A percentile compares a stretch with the other conserved stretches of the same genome.
phyloP scores from a whole-genome alignment of 257 asterid genomes.

The Eucommia ulmoides region DNA sequence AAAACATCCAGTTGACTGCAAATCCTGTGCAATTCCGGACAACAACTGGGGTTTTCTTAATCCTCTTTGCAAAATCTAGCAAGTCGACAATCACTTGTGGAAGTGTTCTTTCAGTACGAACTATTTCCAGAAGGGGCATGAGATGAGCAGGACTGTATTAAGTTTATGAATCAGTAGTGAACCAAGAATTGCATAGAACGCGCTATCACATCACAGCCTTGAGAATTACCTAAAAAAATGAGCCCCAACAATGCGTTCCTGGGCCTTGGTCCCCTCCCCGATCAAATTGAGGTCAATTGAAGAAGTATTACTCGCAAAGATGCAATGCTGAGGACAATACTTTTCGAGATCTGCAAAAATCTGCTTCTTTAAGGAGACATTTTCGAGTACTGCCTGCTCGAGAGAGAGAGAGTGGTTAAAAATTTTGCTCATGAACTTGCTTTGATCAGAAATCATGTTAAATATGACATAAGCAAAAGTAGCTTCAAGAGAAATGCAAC shows the following conservation, averaged over 20 bases:
- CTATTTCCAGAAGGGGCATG: slow-evolving; percentile 38
- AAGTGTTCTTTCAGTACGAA: slow-evolving; percentile 19
- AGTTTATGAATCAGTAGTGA: too few species aligned
- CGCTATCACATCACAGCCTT: too few species aligned
- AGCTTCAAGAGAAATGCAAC: neutral
- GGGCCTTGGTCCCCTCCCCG: slow-evolving; percentile 28
- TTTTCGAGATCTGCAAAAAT: slow-evolving; percentile 31
- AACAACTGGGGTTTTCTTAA: slow-evolving; percentile 43
- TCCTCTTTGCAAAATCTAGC: slow-evolving; percentile 31
- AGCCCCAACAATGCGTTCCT: slow-evolving; percentile 25
- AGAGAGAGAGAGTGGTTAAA: neutral
- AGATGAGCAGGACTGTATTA: slow-evolving; percentile 35
- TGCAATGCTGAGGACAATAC: slow-evolving; percentile 29
- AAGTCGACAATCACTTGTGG: slow-evolving; percentile 38
- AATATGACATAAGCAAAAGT: neutral
- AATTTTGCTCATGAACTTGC: neutral
- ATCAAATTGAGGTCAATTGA: slow-evolving; percentile 21
- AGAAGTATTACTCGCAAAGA: slow-evolving; percentile 31
- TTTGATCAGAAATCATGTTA: neutral
- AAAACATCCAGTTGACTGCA: slow-evolving; percentile 31
- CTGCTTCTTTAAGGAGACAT: slow-evolving; percentile 25
- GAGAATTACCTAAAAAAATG: slow-evolving; percentile 34
- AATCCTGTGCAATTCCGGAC: slow-evolving; percentile 28
- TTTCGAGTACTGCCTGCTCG: slow-evolving; percentile 32
- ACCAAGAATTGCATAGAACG: too few species aligned